Evolutionary conservation across 2,329 filamentous ascomycete genomes (phyloP), one percentile per base, ranked within the genome.

Genomic region (Sporothrix luriei): DNA sequence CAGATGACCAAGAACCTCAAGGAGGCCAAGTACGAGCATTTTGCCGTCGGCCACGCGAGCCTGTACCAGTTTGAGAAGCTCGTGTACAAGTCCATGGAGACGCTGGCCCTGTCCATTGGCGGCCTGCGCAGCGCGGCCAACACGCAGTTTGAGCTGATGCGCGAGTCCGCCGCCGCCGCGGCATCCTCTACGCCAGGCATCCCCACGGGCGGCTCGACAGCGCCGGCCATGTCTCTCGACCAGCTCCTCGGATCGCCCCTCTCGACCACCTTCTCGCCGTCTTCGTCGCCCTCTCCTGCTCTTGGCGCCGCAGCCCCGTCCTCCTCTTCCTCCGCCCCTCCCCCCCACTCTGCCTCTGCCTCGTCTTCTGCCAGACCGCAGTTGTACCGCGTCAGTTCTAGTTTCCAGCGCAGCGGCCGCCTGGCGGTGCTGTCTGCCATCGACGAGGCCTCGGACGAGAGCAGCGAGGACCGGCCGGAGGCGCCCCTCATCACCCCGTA

Each of bases 11-110:
- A 90, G 77, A 90, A 92, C 71, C 82, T 97, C 14, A 87, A 88
- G 72, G 94, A 98, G 78, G 91, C 94, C 16, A 97, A 94, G 77
- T 90, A 92, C 70, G 94, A 98, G 78, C 92, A 97, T 76, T 97
- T 92, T 76, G 82, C 94, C 2, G 78, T 93, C 4, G 94, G 94
- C 1, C 89, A 87, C 2, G 94, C 97, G 77, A 85, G 85, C 69
- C 86, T 94, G 72, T 96, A 96, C 77, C 84, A 85, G 49, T 84
- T 96, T 3, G 92, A 97, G 75, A 90, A 90, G 73, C 88, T 87
- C 29, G 85, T 98, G 4, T 91, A 94, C 57, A 90, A 92, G 76
- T 94, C 92, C 73, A 87, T 98, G 75, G 92, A 97, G 77, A 89
- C 88, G 61, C 84, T 98, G 38, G 90, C 92, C 4, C 94, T 97